A percentile compares a stretch with the other conserved stretches of the same genome.
These are phyloP conservation scores for Psilocybe sp. DNA, from an alignment of 768 basidiomycete genomes.

Conservation along the genomic window DNA sequence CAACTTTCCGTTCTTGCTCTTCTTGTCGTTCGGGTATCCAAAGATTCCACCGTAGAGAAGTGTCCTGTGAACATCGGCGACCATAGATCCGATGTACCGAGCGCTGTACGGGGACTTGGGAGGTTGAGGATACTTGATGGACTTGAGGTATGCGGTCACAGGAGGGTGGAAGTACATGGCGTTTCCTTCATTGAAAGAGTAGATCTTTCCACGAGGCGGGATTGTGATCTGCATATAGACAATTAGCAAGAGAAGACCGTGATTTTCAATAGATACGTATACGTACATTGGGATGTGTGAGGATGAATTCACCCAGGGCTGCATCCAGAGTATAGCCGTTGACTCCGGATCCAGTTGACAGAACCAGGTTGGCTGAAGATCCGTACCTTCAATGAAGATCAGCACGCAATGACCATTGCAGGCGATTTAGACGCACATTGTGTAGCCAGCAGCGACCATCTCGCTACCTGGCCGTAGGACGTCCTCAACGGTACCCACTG, in stretches of 20 bases:
- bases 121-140: slow-evolving; percentile 83
- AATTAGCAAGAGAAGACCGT: neutral
- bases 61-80: slow-evolving; percentile 96
- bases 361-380: slow-evolving; percentile 93
- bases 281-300: slow-evolving; percentile 91
- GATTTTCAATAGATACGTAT: neutral
- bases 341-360: slow-evolving; percentile 93
- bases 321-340: slow-evolving; percentile 98
- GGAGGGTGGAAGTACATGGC: slow-evolving; percentile 89
- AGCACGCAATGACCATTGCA: slow-evolving; percentile 1
- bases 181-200: slow-evolving; percentile 99
- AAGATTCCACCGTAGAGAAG: slow-evolving; percentile 98
- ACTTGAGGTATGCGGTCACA: slow-evolving; percentile 78
- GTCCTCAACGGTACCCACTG: slow-evolving; percentile 77
- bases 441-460: slow-evolving; percentile 98
- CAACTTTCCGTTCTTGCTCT: slow-evolving; percentile 94
- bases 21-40: slow-evolving; percentile 97
- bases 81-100: slow-evolving; percentile 98
- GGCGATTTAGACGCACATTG: slow-evolving; percentile 62
- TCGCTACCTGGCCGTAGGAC: slow-evolving; percentile 91
- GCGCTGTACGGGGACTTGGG: slow-evolving; percentile 86
- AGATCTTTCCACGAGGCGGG: slow-evolving; percentile 94
- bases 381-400: slow-evolving; percentile 52
- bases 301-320: slow-evolving; percentile 94
- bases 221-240: slow-evolving; percentile 72